These are phyloP conservation scores for Leishmania martiniquensis DNA, from an alignment of 208 protist species.

Conservation along the genomic window DNA sequence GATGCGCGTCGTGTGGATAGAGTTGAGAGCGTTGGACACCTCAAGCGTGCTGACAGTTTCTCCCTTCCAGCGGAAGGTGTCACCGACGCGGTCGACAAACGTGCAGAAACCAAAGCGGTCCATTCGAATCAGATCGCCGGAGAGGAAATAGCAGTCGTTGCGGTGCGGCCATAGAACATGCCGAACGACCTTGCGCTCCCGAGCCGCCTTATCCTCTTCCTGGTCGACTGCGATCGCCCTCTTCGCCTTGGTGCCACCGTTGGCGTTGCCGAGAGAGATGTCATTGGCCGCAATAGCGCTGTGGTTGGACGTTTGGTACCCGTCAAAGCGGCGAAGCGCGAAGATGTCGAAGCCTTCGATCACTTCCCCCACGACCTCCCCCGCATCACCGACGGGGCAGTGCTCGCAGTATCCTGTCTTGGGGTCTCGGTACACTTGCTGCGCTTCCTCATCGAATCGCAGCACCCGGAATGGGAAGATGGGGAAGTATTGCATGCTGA, in stretches of 20 bases:
- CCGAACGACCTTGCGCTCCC: conserved; percentile 45
- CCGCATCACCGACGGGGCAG: conserved; percentile 42
- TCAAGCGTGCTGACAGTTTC: conserved; percentile 85
- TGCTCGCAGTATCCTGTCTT: conserved; percentile 36
- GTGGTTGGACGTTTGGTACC: conserved; percentile 51
- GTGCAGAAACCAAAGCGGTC: conserved; percentile 66
- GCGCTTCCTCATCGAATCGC: conserved; percentile 46
- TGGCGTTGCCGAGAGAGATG: background rate
- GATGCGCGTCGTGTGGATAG: conserved; percentile 26
- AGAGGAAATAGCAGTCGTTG: conserved; percentile 67
- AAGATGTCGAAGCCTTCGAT: conserved; percentile 67
- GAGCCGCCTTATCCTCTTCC: conserved; percentile 21
- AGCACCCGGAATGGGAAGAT: conserved; percentile 57
- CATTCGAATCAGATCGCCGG: conserved; percentile 62
- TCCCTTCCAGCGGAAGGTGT: conserved; percentile 86
- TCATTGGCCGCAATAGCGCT: background rate
- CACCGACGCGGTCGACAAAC: conserved; percentile 81
- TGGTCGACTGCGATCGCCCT: conserved; percentile 11
- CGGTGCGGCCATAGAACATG: conserved; percentile 55
- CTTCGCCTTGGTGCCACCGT: background rate
- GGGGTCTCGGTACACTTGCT: conserved; percentile 55
- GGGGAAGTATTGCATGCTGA: conserved; percentile 42
- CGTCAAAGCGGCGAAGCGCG: conserved; percentile 68
- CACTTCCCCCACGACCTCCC: conserved; percentile 57
- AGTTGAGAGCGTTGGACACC: conserved; percentile 57